These are phyloP conservation scores for Trypanosoma vivax DNA, from an alignment of 208 protist species.

Conservation along the genomic window DNA sequence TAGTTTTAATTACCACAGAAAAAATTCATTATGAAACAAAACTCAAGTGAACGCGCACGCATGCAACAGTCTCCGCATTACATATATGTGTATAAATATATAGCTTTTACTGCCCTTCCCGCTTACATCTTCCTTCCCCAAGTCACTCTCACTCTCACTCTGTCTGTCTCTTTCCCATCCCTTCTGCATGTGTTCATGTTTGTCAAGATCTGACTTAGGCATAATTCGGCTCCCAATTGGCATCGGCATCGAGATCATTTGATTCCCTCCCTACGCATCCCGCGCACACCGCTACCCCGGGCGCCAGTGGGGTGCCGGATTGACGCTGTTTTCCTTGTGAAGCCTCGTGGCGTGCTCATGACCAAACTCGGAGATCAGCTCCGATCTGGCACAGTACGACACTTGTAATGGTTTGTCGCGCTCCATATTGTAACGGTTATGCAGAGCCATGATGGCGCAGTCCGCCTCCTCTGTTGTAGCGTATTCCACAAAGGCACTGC, in stretches of 20 bases:
- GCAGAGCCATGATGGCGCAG: conserved; percentile 58
- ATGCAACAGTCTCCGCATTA: too few relatives aligned
- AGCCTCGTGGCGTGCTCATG: conserved; percentile 51
- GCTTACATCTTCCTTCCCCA: too few relatives aligned
- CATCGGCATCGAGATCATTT: neutral
- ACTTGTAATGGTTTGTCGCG: conserved; percentile 72
- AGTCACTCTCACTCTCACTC: too few relatives aligned
- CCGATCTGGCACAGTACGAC: conserved; percentile 56
- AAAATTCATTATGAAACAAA: too few relatives aligned
- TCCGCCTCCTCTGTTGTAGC: conserved; percentile 62
- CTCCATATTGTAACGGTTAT: conserved; percentile 69
- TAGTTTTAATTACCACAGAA: too few relatives aligned
- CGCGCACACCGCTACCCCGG: neutral
- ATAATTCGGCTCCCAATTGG: neutral
- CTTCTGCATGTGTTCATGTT: too few relatives aligned
- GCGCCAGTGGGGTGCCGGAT: conserved; percentile 44
- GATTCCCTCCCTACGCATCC: neutral
- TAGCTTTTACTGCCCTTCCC: too few relatives aligned
- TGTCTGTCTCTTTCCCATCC: too few relatives aligned
- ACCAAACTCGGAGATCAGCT: conserved; percentile 57
- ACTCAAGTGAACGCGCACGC: too few relatives aligned
- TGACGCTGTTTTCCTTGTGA: conserved; percentile 50
- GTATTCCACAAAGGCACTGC: conserved; percentile 65
- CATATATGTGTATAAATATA: too few relatives aligned
- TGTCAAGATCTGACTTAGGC: too few relatives aligned